Conservation (phyloP, 495 filamentous ascomycete species). For the Friedmanniomyces simplex region DNA sequence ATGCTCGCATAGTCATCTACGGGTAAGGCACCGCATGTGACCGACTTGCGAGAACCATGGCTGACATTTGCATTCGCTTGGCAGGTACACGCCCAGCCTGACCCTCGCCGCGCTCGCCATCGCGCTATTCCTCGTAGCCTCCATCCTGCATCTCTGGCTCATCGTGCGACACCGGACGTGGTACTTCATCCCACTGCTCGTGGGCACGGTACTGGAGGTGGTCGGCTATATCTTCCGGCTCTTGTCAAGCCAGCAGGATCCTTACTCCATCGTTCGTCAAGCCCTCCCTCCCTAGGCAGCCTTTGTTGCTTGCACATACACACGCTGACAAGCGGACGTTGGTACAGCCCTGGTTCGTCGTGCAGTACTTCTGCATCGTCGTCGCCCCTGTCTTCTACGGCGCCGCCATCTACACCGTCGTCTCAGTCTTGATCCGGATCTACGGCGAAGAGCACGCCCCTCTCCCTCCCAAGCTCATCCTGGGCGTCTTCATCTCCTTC, state of each 20-base stretch:
- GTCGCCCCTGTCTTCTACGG: constrained; percentile 46
- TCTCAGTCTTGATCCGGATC: constrained; percentile 35
- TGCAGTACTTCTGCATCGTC: constrained; percentile 53
- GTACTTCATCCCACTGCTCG: constrained; percentile 45
- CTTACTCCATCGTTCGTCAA: constrained; percentile 34
- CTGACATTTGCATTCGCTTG: not conserved
- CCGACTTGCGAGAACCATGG: not conserved
- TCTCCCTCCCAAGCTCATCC: constrained; percentile 29
- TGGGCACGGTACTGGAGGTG: constrained; percentile 31
- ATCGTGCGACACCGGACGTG: constrained; percentile 40
- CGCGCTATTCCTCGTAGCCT: constrained; percentile 39
- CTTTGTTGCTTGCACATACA: no score
- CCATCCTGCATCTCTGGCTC: constrained; percentile 40
- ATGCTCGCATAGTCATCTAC: constrained; percentile 23
- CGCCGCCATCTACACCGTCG: constrained; percentile 40
- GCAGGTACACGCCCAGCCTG: constrained; percentile 36
- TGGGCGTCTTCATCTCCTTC: constrained; percentile 39
- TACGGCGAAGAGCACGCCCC: constrained; percentile 29
- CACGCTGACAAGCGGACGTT: no score
- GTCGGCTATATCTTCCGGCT: constrained; percentile 49
- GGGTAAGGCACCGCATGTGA: constrained; percentile 2
- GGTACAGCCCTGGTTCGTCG: constrained; percentile 37
- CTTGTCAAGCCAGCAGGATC: constrained; percentile 30
- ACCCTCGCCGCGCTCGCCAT: constrained; percentile 41
- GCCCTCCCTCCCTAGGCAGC: no score